Conservation (phyloP, 495 filamentous ascomycete species). For the Aspergillus panamensis region DNA sequence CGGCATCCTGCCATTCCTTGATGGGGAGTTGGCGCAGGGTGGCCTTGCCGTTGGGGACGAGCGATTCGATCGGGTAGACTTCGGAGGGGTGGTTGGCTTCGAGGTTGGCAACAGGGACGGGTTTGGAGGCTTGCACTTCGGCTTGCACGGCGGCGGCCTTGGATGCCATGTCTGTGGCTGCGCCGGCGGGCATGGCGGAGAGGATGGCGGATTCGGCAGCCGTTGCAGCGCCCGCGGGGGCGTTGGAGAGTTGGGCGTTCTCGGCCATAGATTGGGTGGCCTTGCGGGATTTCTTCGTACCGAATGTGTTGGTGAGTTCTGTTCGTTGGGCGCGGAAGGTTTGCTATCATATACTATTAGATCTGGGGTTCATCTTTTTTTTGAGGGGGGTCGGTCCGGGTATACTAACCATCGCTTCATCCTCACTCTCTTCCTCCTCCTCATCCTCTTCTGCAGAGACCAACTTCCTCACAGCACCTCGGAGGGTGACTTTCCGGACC, state of each 20-base stretch:
- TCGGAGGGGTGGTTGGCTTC: conserved; percentile 69
- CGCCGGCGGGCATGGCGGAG: conserved; percentile 52
- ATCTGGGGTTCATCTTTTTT: neutral
- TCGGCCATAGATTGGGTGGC: conserved; percentile 70
- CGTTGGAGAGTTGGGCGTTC: conserved; percentile 65
- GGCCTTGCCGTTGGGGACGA: conserved; percentile 54
- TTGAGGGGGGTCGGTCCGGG: neutral
- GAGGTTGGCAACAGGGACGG: conserved; percentile 72
- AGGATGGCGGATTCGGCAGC: conserved; percentile 60
- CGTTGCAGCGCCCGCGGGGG: conserved; percentile 47
- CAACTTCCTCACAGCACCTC: conserved; percentile 55
- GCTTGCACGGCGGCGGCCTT: conserved; percentile 64
- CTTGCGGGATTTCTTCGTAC: conserved; percentile 91
- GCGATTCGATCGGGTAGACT: conserved; percentile 68
- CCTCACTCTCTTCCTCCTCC: conserved; percentile 40
- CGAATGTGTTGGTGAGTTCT: conserved; percentile 82
- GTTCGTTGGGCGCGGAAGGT: conserved; percentile 57
- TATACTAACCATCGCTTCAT: conserved; percentile 35
- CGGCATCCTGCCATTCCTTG: conserved; percentile 70
- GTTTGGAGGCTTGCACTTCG: conserved; percentile 65
- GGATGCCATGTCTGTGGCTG: conserved; percentile 54
- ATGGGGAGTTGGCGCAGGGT: conserved; percentile 59
- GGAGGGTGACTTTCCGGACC: conserved; percentile 70
- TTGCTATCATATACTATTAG: conserved; percentile 35
- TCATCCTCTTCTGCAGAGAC: conserved; percentile 43